Base-by-base conservation (phyloP, 2,329 filamentous ascomycete genomes). In the Ophiostoma perfectum region DNA sequence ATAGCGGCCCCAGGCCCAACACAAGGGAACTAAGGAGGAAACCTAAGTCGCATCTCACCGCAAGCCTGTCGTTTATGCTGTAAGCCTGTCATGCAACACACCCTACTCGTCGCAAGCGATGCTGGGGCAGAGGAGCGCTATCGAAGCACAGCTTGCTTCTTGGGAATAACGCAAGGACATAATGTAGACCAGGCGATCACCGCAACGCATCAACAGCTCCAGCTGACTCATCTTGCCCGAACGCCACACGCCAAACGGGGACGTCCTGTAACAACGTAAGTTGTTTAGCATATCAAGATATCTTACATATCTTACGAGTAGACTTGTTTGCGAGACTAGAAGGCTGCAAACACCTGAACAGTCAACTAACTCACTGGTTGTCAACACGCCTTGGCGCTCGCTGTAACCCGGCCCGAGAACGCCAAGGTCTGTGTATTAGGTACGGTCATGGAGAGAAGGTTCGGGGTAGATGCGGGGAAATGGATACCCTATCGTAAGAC, bases 381-480 rank as follows among this genome's bases (percentile, higher is more conserved):
- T 27, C 27, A 27, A 27, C 27, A 2, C 6, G 6, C 42, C 42
- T 44, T 44, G 42, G 42, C 42, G 11, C 42, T 44, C 11, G 42
- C 42, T 60, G 27, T 14, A 55, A 55, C 49, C 11, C 8, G 49
- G 49, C n/a, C 49, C 49, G 49, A 60, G 55, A 60, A 55, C 49
- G 55, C 55, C 55, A 27, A 60, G 55, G 38, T 44, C 55, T 60
- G 47, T 8, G 18, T 8, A 38, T 3, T n/a, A n/a, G 27, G 27
- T 27, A 27, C 27, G 2, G 27, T 27, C 27, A 36, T 60, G 55
- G 55, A 18, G 55, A 60, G 12, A 60, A 38, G 55, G 27, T 18
- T 60, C 55, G 55, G 55, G 55, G 55, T 60, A 60, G 55, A 60
- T 60, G 55, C 55, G 55, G 55, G 55, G 55, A 60, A 60, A 60